Conservation (phyloP, 352 stramenopile genomes). For the Phytophthora colocasiae region DNA sequence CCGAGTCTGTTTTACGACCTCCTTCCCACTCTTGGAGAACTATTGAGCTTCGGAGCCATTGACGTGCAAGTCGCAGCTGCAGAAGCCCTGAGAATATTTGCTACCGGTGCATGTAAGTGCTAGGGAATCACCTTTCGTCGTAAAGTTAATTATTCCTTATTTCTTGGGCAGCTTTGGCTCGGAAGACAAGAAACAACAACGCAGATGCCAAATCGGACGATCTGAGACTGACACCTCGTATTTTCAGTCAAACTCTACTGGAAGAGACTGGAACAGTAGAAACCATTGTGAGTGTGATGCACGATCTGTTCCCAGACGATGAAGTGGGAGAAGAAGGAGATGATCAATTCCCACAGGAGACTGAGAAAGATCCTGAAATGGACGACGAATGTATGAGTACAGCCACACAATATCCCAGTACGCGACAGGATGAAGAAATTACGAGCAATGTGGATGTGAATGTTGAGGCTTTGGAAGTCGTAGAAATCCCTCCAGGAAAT, state of each 20-base stretch:
- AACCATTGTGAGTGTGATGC: slow-evolving; percentile 64
- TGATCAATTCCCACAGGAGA: slow-evolving; percentile 5
- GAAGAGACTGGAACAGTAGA: slow-evolving; percentile 70
- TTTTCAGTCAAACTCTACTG: slow-evolving; percentile 75
- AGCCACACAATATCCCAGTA: not conserved
- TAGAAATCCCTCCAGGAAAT: slow-evolving; percentile 4
- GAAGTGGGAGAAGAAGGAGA: slow-evolving; percentile 24
- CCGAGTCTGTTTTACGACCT: slow-evolving; percentile 55
- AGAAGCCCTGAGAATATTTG: slow-evolving; percentile 66
- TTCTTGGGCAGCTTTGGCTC: slow-evolving; percentile 41
- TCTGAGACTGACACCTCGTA: slow-evolving; percentile 59
- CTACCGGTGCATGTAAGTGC: slow-evolving; percentile 63
- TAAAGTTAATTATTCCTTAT: not conserved
- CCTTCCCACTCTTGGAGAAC: slow-evolving; percentile 57
- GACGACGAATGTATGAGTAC: slow-evolving; percentile 7
- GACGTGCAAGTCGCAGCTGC: slow-evolving; percentile 70
- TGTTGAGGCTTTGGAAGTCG: not conserved
- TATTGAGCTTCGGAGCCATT: slow-evolving; percentile 64
- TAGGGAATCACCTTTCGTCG: not conserved
- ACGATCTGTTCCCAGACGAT: slow-evolving; percentile 76
- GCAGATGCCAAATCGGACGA: slow-evolving; percentile 48
- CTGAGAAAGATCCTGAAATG: slow-evolving; percentile 1
- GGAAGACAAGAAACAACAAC: slow-evolving; percentile 45
- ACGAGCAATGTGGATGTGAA: not conserved
- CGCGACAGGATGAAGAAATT: not conserved